These are phyloP conservation scores for Chalaropsis thielavioides DNA, from an alignment of 2,329 filamentous ascomycete species.

Conservation along the genomic window DNA sequence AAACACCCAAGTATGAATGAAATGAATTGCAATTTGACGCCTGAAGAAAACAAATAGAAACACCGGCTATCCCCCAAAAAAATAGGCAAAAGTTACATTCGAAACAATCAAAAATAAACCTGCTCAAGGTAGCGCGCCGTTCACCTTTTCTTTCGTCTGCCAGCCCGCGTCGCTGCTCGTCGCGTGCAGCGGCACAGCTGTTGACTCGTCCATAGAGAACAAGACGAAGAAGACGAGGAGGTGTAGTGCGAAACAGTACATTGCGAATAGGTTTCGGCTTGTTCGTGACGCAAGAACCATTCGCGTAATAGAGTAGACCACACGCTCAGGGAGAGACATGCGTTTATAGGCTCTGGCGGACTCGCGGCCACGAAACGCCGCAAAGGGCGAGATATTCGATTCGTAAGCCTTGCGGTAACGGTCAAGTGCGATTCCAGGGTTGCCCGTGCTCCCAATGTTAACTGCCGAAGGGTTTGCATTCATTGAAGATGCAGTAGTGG, in stretches of 20 bases:
- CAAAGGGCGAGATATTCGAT: slow-evolving; percentile 87
- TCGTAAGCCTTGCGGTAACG: slow-evolving; percentile 88
- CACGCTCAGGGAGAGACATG: slow-evolving; percentile 81
- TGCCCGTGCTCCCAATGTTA: slow-evolving; percentile 39
- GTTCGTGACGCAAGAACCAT: slow-evolving; percentile 81
- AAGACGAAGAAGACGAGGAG: slow-evolving; percentile 73
- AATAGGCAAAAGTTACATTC: slow-evolving; percentile 2
- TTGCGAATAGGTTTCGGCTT: slow-evolving; percentile 85
- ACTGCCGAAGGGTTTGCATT: slow-evolving; percentile 66
- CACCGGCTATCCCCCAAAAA: slow-evolving; percentile 9
- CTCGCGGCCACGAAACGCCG: slow-evolving; percentile 87
- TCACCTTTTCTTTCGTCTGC: slow-evolving; percentile 7
- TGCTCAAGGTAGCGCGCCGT: slow-evolving; percentile 13
- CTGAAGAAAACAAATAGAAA: slow-evolving; percentile 7
- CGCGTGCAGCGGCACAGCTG: slow-evolving; percentile 39
- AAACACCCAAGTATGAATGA: background rate
- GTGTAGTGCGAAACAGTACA: slow-evolving; percentile 80
- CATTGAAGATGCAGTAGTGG: slow-evolving; percentile 44
- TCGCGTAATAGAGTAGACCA: slow-evolving; percentile 79
- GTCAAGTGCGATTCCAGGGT: slow-evolving; percentile 56
- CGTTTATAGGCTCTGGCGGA: slow-evolving; percentile 79
- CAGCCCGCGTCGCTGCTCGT: slow-evolving; percentile 30
- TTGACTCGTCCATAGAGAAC: slow-evolving; percentile 33
- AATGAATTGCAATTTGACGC: slow-evolving; percentile 1
- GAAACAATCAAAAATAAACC: background rate